phyloP scores from a whole-genome alignment of 78 protist genomes.

The Tieghemostelium lacteum region DNA sequence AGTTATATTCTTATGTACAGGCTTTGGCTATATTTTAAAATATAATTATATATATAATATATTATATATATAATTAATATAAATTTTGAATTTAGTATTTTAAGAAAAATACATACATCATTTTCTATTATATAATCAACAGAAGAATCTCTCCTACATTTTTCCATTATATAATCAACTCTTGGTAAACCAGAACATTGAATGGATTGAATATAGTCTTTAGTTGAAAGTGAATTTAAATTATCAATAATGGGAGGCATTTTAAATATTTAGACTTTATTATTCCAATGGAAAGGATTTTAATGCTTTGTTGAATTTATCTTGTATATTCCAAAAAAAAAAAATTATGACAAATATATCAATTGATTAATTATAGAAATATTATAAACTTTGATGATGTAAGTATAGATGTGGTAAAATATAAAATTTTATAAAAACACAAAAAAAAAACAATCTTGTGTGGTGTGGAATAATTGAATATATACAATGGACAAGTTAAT shows the following conservation, averaged over 20 bases:
- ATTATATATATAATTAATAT: neutral
- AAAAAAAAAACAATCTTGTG: no score
- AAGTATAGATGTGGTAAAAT: no score
- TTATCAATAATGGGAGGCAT: conserved; percentile 33
- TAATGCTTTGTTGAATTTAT: neutral
- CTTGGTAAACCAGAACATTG: conserved; percentile 51
- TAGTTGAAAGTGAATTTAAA: no score
- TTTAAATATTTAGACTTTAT: neutral
- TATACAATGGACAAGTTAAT: no score
- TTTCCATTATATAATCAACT: conserved; percentile 32
- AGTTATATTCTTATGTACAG: neutral
- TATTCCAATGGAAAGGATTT: neutral
- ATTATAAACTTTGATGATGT: no score
- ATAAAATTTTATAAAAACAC: neutral
- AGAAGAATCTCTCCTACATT: conserved; percentile 46
- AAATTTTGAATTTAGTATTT: neutral
- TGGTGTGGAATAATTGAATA: no score
- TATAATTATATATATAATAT: no score
- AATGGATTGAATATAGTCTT: conserved; percentile 50
- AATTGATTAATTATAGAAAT: no score
- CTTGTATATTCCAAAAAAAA: no score
- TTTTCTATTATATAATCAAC: conserved; percentile 38
- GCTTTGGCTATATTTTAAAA: neutral
- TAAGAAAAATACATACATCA: conserved; percentile 4
- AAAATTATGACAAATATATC: no score